Conservation (phyloP, 176 grass and related monocot genomes). For the Aegilops umbellulata region DNA sequence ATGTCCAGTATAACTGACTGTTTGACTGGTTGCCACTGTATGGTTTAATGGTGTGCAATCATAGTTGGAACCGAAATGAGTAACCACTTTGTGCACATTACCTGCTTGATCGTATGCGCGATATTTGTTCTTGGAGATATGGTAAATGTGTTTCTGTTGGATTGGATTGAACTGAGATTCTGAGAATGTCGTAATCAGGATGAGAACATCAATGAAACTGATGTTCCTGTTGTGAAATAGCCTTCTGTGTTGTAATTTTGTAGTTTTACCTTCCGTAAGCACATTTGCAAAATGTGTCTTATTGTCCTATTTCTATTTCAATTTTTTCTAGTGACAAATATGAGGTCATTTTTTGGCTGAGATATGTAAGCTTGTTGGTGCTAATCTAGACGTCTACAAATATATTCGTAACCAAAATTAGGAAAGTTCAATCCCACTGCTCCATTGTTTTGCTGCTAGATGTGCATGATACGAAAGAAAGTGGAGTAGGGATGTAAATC, state of each 20-base stretch:
- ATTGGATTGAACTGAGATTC: background rate
- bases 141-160: background rate
- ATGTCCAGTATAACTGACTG: background rate
- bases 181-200: background rate
- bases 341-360: background rate
- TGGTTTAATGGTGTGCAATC: background rate
- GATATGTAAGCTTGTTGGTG: background rate
- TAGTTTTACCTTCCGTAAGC: background rate
- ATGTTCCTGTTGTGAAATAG: background rate
- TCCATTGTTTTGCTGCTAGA: background rate
- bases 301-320: background rate
- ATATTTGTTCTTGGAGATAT: background rate
- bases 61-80: background rate
- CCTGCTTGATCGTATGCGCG: background rate
- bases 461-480: background rate
- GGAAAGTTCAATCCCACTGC: background rate
- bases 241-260: background rate
- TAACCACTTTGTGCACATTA: background rate
- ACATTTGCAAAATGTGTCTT: background rate
- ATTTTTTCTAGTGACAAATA: background rate
- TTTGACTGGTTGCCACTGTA: background rate
- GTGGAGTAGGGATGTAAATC: background rate
- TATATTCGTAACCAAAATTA: background rate
- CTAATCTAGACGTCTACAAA: constrained; percentile 7
- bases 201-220: background rate